Percentiles rank a stretch among this genome's conserved stretches.
These are phyloP conservation scores for Lagenidium giganteum DNA, from an alignment of 352 stramenopile genomes.

Conservation along the genomic window DNA sequence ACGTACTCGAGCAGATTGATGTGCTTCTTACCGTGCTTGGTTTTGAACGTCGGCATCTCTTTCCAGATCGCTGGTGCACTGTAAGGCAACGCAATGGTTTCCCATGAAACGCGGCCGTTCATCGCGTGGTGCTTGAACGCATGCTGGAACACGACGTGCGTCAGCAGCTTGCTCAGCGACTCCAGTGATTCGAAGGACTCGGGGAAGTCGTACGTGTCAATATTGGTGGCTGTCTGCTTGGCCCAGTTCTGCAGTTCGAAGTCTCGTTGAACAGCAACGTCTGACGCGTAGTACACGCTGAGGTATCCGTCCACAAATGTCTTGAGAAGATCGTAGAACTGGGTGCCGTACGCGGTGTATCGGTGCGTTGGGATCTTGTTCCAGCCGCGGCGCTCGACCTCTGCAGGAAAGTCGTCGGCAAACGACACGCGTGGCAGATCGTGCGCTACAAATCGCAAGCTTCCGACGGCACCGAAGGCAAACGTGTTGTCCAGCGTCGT, in stretches of 20 bases:
- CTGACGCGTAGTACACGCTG: constrained; percentile 23
- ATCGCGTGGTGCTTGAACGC: constrained; percentile 16
- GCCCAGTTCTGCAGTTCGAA: constrained; percentile 23
- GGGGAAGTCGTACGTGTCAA: constrained; percentile 9
- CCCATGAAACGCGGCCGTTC: constrained; percentile 14
- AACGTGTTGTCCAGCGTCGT: constrained; percentile 39
- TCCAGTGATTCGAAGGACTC: background rate
- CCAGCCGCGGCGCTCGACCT: constrained; percentile 13
- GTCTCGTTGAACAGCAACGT: constrained; percentile 22
- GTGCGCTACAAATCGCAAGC: constrained; percentile 22
- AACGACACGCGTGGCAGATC: constrained; percentile 11
- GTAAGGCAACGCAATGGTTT: constrained; percentile 9
- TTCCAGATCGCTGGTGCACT: constrained; percentile 5
- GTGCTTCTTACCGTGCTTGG: background rate
- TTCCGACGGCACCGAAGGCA: constrained; percentile 30
- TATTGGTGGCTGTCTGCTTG: background rate
- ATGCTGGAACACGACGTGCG: constrained; percentile 11
- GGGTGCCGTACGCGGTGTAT: constrained; percentile 27
- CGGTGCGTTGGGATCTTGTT: constrained; percentile 24
- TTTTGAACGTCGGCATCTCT: constrained; percentile 10
- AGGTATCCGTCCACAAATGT: constrained; percentile 20
- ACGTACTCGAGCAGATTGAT: constrained; percentile 8
- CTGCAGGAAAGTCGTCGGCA: constrained; percentile 10
- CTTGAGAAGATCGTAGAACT: constrained; percentile 23
- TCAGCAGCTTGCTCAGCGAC: constrained; percentile 5